These are phyloP conservation scores for Naganishia liquefaciens DNA, from an alignment of 1,284 basidiomycete species.

Conservation along the genomic window DNA sequence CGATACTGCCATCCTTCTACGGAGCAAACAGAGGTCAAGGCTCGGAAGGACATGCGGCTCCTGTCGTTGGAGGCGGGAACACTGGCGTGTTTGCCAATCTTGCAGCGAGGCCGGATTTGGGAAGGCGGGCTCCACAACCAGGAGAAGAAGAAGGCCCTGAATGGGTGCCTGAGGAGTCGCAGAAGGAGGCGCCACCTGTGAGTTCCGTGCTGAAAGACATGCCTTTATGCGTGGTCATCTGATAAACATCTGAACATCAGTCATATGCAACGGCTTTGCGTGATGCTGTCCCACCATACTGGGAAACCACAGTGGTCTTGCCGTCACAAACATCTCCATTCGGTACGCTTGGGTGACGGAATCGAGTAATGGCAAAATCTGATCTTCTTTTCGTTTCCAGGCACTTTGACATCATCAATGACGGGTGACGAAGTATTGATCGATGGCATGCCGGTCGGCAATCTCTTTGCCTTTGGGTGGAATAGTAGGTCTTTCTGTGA, in stretches of 20 bases:
- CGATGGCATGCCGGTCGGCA: conserved; percentile 61
- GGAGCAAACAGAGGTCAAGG: conserved; percentile 58
- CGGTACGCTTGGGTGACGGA: conserved; percentile 41
- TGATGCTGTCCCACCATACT: conserved; percentile 92
- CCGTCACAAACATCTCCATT: conserved; percentile 54
- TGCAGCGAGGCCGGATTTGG: conserved; percentile 76
- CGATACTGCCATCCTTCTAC: conserved; percentile 74
- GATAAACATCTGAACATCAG: conserved; percentile 50
- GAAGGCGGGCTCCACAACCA: conserved; percentile 57
- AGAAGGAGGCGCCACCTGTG: conserved; percentile 81
- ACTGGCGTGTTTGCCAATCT: conserved; percentile 97
- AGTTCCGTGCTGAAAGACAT: conserved; percentile 47
- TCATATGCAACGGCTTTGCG: conserved; percentile 85
- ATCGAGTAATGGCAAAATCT: background rate
- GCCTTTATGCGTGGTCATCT: background rate
- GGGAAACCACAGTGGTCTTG: conserved; percentile 92
- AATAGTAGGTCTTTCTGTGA: conserved; percentile 42
- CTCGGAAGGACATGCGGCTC: conserved; percentile 44
- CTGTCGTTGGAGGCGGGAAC: conserved; percentile 71
- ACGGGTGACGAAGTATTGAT: conserved; percentile 60
- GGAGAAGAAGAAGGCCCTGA: conserved; percentile 64
- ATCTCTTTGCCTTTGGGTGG: conserved; percentile 55
- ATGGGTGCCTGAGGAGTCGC: conserved; percentile 73
- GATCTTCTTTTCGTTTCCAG: conserved; percentile 15
- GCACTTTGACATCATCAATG: conserved; percentile 53